Evolutionary conservation across 192 early-diverging fungal species (phyloP).

Genomic region (Geosiphon pyriformis): DNA sequence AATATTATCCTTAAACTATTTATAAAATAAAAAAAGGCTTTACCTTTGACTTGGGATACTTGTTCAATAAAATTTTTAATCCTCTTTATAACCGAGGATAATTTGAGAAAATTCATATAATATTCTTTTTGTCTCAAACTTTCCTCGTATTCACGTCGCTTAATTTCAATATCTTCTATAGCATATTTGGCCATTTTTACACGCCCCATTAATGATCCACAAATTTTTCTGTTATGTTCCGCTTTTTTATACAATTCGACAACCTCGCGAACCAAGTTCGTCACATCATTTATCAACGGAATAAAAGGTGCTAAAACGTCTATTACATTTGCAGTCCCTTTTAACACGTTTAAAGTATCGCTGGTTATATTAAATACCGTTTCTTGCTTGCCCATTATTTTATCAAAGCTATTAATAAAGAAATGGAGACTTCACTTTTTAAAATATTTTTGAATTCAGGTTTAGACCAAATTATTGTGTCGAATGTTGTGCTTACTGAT

Average conservation of each 20-base stretch:
- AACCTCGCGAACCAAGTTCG: conserved; percentile 4
- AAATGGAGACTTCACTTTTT: too few species aligned
- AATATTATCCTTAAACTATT: too few species aligned
- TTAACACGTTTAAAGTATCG: not conserved
- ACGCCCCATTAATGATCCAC: conserved; percentile 13
- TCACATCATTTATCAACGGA: conserved; percentile 15
- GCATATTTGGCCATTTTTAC: conserved; percentile 13
- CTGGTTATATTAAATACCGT: too few species aligned
- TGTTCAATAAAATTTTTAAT: conserved; percentile 19
- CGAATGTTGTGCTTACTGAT: too few species aligned
- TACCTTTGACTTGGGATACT: conserved; percentile 20
- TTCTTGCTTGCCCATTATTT: too few species aligned
- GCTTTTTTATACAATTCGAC: conserved; percentile 17
- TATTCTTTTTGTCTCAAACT: conserved; percentile 18
- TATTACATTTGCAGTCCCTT: not conserved
- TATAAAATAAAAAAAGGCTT: too few species aligned
- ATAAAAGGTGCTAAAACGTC: conserved; percentile 16
- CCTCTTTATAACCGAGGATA: not conserved
- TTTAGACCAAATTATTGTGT: too few species aligned
- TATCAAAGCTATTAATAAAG: too few species aligned
- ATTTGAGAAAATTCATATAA: conserved; percentile 20
- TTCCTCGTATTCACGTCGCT: conserved; percentile 17
- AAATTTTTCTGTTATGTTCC: conserved; percentile 23
- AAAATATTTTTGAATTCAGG: too few species aligned
- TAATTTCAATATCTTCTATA: conserved; percentile 9